Conservation (phyloP, 2,329 filamentous ascomycete genomes). For the Fusarium bulbicola region DNA sequence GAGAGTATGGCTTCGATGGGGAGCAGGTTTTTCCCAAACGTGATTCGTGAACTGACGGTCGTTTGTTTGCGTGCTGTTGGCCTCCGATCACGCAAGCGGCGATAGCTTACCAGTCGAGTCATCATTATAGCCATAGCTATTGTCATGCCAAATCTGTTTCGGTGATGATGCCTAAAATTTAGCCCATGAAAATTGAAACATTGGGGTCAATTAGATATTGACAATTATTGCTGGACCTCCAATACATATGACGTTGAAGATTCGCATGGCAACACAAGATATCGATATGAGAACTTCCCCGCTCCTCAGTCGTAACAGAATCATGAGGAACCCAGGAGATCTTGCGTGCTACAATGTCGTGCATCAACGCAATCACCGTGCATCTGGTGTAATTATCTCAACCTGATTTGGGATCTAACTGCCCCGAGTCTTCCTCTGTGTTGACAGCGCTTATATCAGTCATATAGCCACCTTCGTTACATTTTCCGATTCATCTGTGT, state of each 20-base stretch:
- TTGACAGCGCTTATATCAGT: background rate
- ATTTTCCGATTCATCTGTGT: background rate
- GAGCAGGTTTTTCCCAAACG: too few species aligned
- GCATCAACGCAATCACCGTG: background rate
- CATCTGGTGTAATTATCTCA: background rate
- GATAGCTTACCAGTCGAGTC: too few species aligned
- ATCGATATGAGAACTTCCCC: background rate
- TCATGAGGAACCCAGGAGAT: too few species aligned
- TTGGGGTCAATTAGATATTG: background rate
- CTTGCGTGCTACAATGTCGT: background rate
- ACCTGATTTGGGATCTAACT: background rate
- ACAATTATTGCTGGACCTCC: too few species aligned
- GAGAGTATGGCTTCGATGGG: accelerated
- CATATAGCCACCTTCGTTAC: background rate
- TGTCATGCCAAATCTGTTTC: background rate
- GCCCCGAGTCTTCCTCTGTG: background rate
- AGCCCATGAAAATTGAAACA: accelerated
- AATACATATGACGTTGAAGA: background rate
- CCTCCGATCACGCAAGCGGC: background rate
- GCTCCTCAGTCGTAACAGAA: background rate
- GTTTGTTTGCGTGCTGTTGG: background rate
- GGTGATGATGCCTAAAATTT: accelerated
- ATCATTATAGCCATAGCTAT: background rate
- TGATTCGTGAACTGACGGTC: background rate
- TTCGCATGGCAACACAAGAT: background rate